Conservation (phyloP, 2,329 filamentous ascomycete species). For the Alternaria viburni region DNA sequence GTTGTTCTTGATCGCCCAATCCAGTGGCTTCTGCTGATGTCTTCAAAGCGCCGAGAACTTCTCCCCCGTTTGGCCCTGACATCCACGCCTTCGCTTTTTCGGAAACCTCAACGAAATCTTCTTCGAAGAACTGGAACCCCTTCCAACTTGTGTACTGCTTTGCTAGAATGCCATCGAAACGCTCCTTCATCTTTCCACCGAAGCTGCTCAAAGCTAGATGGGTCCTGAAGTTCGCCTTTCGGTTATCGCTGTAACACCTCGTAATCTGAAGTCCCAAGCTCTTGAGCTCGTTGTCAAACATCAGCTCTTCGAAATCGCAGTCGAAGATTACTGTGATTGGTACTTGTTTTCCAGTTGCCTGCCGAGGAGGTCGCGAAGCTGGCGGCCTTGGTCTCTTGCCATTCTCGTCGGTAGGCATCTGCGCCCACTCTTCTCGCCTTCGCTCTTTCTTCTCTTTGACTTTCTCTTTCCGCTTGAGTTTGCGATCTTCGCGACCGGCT, state of each 20-base stretch:
- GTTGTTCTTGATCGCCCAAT: conserved; percentile 50
- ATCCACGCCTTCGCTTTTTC: conserved; percentile 72
- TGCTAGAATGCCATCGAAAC: conserved; percentile 78
- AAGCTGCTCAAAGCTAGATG: conserved; percentile 82
- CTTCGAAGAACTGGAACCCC: conserved; percentile 73
- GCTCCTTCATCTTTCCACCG: conserved; percentile 72
- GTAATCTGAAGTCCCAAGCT: conserved; percentile 86
- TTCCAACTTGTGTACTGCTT: conserved; percentile 81
- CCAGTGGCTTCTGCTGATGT: conserved; percentile 21
- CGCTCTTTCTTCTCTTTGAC: conserved; percentile 60
- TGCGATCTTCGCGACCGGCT: conserved; percentile 66
- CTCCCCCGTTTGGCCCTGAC: conserved; percentile 63
- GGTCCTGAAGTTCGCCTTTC: conserved; percentile 67
- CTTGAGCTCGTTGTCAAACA: conserved; percentile 84
- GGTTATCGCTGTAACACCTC: conserved; percentile 88
- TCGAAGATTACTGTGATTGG: conserved; percentile 86
- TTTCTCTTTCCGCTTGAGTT: conserved; percentile 65
- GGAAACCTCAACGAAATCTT: conserved; percentile 75
- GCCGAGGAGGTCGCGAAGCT: conserved; percentile 24
- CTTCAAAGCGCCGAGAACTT: conserved; percentile 65
- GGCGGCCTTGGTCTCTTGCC: conserved; percentile 23
- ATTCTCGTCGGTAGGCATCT: conserved; percentile 39
- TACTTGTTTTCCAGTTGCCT: conserved; percentile 60
- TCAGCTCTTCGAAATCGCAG: conserved; percentile 89
- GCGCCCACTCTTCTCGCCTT: conserved; percentile 53